phyloP scores from a whole-genome alignment of 1,284 basidiomycete species.

The Microbotryum lychnidis-dioicae region DNA sequence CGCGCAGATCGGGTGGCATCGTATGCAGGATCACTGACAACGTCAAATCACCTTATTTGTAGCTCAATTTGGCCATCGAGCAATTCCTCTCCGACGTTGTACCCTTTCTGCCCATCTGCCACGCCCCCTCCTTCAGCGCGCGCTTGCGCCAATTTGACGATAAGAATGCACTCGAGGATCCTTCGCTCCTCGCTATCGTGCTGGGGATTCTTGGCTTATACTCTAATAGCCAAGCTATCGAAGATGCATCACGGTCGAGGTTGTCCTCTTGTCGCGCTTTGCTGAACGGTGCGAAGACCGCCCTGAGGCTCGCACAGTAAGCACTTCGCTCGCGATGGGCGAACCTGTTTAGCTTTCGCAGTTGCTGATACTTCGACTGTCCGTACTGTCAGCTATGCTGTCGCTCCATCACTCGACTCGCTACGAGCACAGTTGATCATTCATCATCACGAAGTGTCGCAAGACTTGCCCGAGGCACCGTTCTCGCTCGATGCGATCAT shows the following conservation, averaged over 20 bases:
- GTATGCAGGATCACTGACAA: no score
- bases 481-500: constrained; percentile 12
- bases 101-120: constrained; percentile 20
- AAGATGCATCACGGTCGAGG: no score
- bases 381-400: constrained; percentile 6
- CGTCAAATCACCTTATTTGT: background rate
- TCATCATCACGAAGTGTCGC: constrained; percentile 2
- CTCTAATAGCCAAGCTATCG: no score
- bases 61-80: constrained; percentile 20
- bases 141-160: constrained; percentile 8
- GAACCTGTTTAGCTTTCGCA: background rate
- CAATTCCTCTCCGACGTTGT: constrained; percentile 18
- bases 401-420: constrained; percentile 17
- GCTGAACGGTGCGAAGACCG: constrained; percentile 12
- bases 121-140: constrained; percentile 17
- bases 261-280: constrained; percentile 1
- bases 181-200: constrained; percentile 18
- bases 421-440: constrained; percentile 22
- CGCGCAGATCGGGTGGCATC: no score
- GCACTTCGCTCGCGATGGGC: background rate
- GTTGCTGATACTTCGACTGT: background rate
- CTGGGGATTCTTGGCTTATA: constrained; percentile 8
- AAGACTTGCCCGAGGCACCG: background rate
- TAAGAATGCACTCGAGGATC: constrained; percentile 4
- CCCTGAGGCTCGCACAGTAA: constrained; percentile 17